Evolutionary conservation across 2,329 filamentous ascomycete species (phyloP).

Genomic region (Penicillium freii): DNA sequence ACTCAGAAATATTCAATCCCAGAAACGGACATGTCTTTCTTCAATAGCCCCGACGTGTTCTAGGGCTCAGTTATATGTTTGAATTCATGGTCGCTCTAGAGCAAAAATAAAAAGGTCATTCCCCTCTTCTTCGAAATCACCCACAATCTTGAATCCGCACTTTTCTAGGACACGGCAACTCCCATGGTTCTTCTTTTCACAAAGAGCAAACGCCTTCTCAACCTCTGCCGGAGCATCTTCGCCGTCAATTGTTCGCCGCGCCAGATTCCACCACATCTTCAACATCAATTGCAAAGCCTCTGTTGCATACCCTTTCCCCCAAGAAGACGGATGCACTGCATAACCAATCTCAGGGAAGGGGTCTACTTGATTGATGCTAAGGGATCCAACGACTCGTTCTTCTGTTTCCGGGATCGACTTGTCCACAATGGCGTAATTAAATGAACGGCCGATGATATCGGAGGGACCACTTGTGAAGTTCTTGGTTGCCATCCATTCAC

Average conservation of each 20-base stretch:
- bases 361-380: slow-evolving; percentile 22
- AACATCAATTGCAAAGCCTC: slow-evolving; percentile 25
- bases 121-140: slow-evolving; percentile 7
- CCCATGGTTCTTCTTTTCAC: slow-evolving; percentile 18
- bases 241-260: background rate
- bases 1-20: no score
- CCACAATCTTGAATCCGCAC: slow-evolving; percentile 19
- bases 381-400: slow-evolving; percentile 21
- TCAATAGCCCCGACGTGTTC: rapidly evolving
- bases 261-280: slow-evolving; percentile 28
- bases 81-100: slow-evolving; percentile 1
- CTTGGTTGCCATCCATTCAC: slow-evolving; percentile 26
- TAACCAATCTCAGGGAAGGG: slow-evolving; percentile 29
- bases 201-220: slow-evolving; percentile 24
- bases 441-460: slow-evolving; percentile 22
- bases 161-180: slow-evolving; percentile 24
- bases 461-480: slow-evolving; percentile 18
- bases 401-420: slow-evolving; percentile 15
- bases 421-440: slow-evolving; percentile 23
- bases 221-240: background rate
- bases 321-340: slow-evolving; percentile 23
- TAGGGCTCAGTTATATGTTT: background rate
- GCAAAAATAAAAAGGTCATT: slow-evolving; percentile 18
- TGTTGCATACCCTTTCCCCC: slow-evolving; percentile 31
- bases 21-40: background rate